These are phyloP conservation scores for Urochloa ruziziensis DNA, from an alignment of 176 grass and related monocot species.

Conservation along the genomic window DNA sequence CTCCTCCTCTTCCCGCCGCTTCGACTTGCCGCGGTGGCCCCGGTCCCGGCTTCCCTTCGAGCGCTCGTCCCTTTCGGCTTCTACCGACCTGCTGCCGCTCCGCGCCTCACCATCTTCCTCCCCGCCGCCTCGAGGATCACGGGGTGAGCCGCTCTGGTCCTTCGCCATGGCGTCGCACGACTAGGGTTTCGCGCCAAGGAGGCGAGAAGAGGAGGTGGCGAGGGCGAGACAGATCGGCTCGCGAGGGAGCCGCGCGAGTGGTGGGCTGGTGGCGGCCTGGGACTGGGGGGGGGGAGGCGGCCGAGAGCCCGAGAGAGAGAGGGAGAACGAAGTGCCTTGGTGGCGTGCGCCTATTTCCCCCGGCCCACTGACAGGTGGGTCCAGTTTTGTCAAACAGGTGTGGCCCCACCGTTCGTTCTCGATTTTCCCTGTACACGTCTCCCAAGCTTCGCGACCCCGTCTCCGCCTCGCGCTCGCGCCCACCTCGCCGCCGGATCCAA, in stretches of 20 bases:
- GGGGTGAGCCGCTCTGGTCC: constrained; percentile 25
- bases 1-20: constrained; percentile 41
- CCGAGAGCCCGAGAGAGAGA: too few species aligned
- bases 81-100: constrained; percentile 40
- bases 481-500: constrained; percentile 28
- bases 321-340: neutral
- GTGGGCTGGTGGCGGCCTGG: neutral
- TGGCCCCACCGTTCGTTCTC: neutral
- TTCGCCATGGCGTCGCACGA: constrained; percentile 34
- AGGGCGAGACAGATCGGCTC: constrained; percentile 14
- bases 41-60: constrained; percentile 34
- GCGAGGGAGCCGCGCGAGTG: neutral
- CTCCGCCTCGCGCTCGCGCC: neutral
- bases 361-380: neutral
- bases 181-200: constrained; percentile 40
- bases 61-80: constrained; percentile 22
- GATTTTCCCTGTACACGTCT: neutral
- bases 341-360: neutral
- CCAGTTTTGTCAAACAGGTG: neutral
- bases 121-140: neutral
- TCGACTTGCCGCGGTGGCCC: constrained; percentile 43
- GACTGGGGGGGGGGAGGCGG: neutral
- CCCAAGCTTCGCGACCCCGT: neutral
- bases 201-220: neutral
- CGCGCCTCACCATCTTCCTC: constrained; percentile 27